Evolutionary conservation across 768 basidiomycete genomes (phyloP), one percentile per base, ranked within the genome.

Genomic region (Mycena galericulata): DNA sequence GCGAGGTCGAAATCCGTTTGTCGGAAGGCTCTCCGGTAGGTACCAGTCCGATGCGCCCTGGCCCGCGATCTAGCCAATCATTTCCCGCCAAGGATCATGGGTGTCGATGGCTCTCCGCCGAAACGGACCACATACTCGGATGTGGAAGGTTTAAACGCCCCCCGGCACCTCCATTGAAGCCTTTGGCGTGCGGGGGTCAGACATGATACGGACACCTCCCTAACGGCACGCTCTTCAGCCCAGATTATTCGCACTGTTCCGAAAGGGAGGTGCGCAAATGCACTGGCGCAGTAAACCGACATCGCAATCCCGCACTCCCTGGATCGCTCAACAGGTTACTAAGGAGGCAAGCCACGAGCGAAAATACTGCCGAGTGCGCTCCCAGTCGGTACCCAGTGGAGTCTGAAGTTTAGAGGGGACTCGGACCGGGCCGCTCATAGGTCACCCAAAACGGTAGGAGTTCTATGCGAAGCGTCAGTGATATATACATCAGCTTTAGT

Each of bases 31-130:
- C n/a, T n/a, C n/a, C n/a, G n/a, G n/a, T n/a, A n/a, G n/a, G n/a
- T n/a, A n/a, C n/a, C n/a, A n/a, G n/a, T n/a, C n/a, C n/a, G n/a
- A n/a, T n/a, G n/a, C n/a, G n/a, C n/a, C n/a, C n/a, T n/a, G n/a
- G n/a, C n/a, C 45, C 45, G 58, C 43, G 45, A 34, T 59, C 58
- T 59, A 59, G 10, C 58, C 45, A 59, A 47, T 59, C 45, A 59
- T 47, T 43, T 59, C 58, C 58, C 20, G 55, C 8, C 12, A 45
- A 58, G 57, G 57, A 58, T 58, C 57, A 58, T 58, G 43, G 43
- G 57, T 58, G 57, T 58, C 57, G 57, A 58, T 22, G 24, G 30
- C 43, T 58, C 57, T 46, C 43, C 57, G 57, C 57, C 43, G 57
- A 45, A 46, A 45, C 57, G 57, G 30, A 46, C 43, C 30, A 15